phyloP scores from a whole-genome alignment of 768 basidiomycete species.

The Boletus eberwhitei region DNA sequence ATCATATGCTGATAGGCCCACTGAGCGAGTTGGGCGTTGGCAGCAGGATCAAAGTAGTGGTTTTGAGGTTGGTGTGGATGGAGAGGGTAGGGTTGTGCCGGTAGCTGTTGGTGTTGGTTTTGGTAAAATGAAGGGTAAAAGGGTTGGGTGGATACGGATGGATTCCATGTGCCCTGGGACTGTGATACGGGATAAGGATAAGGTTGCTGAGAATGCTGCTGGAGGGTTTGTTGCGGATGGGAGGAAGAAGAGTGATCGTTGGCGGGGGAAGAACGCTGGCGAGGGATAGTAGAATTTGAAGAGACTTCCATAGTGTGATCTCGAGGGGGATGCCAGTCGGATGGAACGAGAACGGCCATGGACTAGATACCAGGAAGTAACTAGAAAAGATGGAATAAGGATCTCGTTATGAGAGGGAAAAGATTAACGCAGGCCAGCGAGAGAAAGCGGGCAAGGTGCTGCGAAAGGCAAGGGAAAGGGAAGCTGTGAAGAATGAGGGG shows the following conservation, averaged over 20 bases:
- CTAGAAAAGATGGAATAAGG: not conserved
- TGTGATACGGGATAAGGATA: conserved; percentile 73
- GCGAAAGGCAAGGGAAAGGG: not conserved
- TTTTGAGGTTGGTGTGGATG: conserved; percentile 43
- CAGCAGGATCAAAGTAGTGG: conserved; percentile 71
- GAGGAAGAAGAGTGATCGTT: conserved; percentile 44
- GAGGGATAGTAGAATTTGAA: conserved; percentile 41
- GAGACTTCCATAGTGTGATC: conserved; percentile 62
- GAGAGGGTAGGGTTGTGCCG: conserved; percentile 45
- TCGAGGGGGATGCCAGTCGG: conserved; percentile 71
- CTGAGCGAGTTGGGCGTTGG: conserved; percentile 74
- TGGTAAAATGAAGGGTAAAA: conserved; percentile 80
- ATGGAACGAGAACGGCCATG: conserved; percentile 79
- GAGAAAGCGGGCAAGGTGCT: not conserved
- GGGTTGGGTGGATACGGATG: conserved; percentile 61
- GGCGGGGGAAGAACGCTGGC: conserved; percentile 60
- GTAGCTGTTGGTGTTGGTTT: conserved; percentile 60
- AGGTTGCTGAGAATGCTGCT: conserved; percentile 32
- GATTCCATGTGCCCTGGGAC: conserved; percentile 67
- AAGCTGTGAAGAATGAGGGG: not conserved
- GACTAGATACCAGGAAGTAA: conserved; percentile 21
- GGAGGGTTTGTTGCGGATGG: conserved; percentile 26
- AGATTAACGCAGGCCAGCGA: not conserved
- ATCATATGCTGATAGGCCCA: conserved; percentile 95
- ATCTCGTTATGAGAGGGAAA: conserved; percentile 9